Evolutionary conservation across 2,329 filamentous ascomycete species (phyloP), one percentile per base, ranked within the genome.

Genomic region (Juglanconis oblonga): DNA sequence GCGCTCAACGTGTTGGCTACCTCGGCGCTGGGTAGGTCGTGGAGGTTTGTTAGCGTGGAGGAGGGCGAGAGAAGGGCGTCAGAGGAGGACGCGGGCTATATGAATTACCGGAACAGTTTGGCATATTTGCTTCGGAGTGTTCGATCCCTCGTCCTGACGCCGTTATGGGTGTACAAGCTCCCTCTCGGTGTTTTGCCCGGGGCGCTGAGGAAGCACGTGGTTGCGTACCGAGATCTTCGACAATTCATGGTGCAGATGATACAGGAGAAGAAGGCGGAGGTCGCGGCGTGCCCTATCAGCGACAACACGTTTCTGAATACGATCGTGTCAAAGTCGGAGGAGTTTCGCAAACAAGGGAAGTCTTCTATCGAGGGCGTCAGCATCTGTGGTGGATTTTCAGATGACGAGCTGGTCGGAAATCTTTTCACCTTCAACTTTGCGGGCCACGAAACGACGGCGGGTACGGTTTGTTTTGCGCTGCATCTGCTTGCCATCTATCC

Each of bases 21-120:
- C 7, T 42, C 54, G 3, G 54, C 54, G 54, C 54, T 56, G 8
- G 54, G 54, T 0, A 45, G 38, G 33, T 48, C 54, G 4, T 56
- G 54, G 54, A 56, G 32, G 45, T 56, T 24, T 7, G 3, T 13
- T 24, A 14, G 29, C 10, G n/a, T 17, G 5, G 42, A 29, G 0
- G 53, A 31, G 32, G 10, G 31, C 36, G 14, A 45, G 14, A 29
- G 2, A 8, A 4, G 31, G 4, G 24, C 24, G 24, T 24, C 24
- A 24, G 24, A 24, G 24, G 24, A 24, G 24, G 24, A 24, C 24
- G 24, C 24, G 24, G 24, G 24, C 24, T 24, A 24, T 24, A 29
- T 45, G n/a, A 48, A 45, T 44, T 56, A 56, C 44, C 54, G 54
- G 33, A 44, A 56, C n/a, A 48, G 44, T 33, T 33, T 56, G 17